Base-by-base conservation (phyloP, 306 rosid genomes). In the Heteromeles arbutifolia region DNA sequence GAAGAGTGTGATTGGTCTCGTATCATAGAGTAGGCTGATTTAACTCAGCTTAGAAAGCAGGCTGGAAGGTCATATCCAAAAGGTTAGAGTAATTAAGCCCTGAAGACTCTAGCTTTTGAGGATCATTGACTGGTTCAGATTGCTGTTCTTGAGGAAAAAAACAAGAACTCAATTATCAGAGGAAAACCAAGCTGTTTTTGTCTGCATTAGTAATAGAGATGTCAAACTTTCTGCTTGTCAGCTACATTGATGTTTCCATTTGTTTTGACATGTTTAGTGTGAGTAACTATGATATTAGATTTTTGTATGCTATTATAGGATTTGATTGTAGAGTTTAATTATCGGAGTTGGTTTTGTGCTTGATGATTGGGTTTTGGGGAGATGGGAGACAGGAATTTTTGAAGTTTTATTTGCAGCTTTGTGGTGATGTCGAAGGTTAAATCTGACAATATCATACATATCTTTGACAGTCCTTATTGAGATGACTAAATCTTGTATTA, bases 401-500 rank as follows among this genome's bases (percentile, higher is more conserved):
- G n/a, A 64, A 64, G 6, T 64, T 29, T 9, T 19, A 28, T 59
- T 64, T 18, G 53, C 53, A 67, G 45, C 44, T 21, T 56, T 75
- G 41, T 66, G 26, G 31, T 71, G 53, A 26, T 70, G 31, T 65
- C 18, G 6, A 71, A 63, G 12, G 74, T 39, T 41, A 57, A 52
- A 71, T 41, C 14, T 77, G 58, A 73, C 62, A 57, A 67, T 37
- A 32, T 59, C 65, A 29, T 72, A 22, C 24, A 29, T 45, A 25
- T 11, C 58, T 76, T 77, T 72, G 74, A 39, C 4, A 32, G 52
- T 74, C 80, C 67, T 52, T 73, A 73, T 65, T 65, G 28, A 82
- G 67, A 48, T 89, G 79, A 81, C 87, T 73, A 43, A 79, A 73
- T 44, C 62, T 59, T 82, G 24, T 85, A 80, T 70, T 77, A 72